These are phyloP conservation scores for Macrolepiota fuliginosa DNA, from an alignment of 768 basidiomycete species.

Conservation along the genomic window DNA sequence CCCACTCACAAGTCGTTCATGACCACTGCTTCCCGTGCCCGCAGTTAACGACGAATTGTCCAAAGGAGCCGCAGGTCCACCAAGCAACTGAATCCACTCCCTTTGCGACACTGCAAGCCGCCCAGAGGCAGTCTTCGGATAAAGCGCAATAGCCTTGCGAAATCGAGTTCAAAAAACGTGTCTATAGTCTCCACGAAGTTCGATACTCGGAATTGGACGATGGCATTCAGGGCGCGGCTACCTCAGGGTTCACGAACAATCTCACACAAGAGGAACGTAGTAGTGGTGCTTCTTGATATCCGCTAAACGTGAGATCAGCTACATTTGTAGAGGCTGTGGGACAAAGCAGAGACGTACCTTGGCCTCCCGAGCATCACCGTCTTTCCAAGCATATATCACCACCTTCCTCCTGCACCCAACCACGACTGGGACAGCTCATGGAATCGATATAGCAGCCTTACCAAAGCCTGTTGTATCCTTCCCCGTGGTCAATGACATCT, in stretches of 20 bases:
- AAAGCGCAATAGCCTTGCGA: conserved; percentile 89
- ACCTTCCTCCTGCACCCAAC: conserved; percentile 86
- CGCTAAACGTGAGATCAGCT: neutral
- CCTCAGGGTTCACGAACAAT: conserved; percentile 62
- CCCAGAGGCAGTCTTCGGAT: conserved; percentile 79
- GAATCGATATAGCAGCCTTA: conserved; percentile 42
- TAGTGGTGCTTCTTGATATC: conserved; percentile 67
- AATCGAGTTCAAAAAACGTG: conserved; percentile 81
- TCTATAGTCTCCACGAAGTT: conserved; percentile 81
- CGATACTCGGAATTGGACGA: conserved; percentile 67
- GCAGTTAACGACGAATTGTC: conserved; percentile 15
- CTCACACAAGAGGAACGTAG: conserved; percentile 91
- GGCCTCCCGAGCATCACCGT: conserved; percentile 72
- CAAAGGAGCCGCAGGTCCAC: conserved; percentile 52
- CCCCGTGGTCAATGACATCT: neutral
- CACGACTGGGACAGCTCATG: conserved; percentile 72
- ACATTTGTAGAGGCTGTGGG: neutral
- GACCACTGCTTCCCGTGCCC: conserved; percentile 3
- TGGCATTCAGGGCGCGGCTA: conserved; percentile 71
- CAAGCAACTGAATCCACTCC: conserved; percentile 80
- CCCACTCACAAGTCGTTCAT: conserved; percentile 10
- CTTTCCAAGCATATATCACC: conserved; percentile 83
- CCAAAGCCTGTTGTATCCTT: neutral
- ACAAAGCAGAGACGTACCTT: conserved; percentile 44
- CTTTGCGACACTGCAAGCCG: conserved; percentile 67